Percentiles rank a stretch among this genome's conserved stretches.
phyloP scores from a whole-genome alignment of 2,329 filamentous ascomycete species.

The Nothopassalora personata region DNA sequence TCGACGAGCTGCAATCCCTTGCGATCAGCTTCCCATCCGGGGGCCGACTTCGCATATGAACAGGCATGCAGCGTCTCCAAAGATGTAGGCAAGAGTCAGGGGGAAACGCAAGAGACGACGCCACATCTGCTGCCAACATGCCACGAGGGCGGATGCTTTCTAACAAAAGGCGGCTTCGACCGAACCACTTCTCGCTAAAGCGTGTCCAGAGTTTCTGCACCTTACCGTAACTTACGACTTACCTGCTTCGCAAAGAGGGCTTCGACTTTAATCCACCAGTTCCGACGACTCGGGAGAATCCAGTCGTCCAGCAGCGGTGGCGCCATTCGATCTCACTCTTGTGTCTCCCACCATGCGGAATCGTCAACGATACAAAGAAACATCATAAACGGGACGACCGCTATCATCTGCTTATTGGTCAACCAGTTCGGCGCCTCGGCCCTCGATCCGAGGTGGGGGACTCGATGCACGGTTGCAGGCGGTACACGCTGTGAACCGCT shows the following conservation, averaged over 20 bases:
- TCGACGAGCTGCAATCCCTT: not conserved
- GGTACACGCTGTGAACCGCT: too few relatives aligned
- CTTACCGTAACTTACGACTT: not conserved
- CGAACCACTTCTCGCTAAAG: not conserved
- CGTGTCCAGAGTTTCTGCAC: not conserved
- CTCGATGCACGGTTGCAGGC: too few relatives aligned
- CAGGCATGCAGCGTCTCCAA: slow-evolving; percentile 1
- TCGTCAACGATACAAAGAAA: not conserved
- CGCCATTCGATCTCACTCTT: not conserved
- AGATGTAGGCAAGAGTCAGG: not conserved
- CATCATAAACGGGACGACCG: not conserved
- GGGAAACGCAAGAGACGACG: not conserved
- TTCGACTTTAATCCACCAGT: not conserved
- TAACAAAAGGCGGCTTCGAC: not conserved
- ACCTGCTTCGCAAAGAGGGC: not conserved
- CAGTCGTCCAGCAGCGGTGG: not conserved
- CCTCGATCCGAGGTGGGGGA: not conserved
- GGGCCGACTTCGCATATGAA: not conserved
- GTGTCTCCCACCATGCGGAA: not conserved
- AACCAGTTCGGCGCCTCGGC: not conserved
- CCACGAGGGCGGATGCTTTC: not conserved
- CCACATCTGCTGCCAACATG: not conserved
- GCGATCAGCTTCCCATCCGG: not conserved
- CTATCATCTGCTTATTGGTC: not conserved
- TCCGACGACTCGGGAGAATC: not conserved